Evolutionary conservation across 805 yeast genomes (phyloP), one percentile per base, ranked within the genome.

Genomic region (Spathaspora gorwiae): DNA sequence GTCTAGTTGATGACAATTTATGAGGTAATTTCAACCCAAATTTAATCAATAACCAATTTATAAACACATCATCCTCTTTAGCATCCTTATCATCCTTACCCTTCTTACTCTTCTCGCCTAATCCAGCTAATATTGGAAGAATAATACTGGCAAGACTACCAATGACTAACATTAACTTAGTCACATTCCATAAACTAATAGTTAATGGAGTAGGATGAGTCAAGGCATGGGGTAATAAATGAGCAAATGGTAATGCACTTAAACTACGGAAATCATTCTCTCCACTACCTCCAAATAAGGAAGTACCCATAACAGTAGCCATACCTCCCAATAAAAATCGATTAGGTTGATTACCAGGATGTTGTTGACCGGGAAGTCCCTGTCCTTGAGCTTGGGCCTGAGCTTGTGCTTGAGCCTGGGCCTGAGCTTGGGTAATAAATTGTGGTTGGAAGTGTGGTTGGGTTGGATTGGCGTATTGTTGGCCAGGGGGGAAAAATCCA

Each of bases 291-390:
- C 78, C 79, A 44, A 77, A 68, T 40, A 80, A 66, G 1, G 84
- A 76, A 2, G 84, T 74, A 26, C 87, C 87, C 65, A 81, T 72
- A 54, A 83, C 72, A 43, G 81, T 71, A 24, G 85, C 83, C 69
- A 82, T 68, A 15, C 87, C 84, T 12, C 87, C 88, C 49, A 83
- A 56, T 37, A 83, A 58, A 26, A 78, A 55, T 57, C 80, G 81
- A 49, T 73, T 76, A 12, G 55, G 44, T 7, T 9, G 73, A 13
- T 37, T 34, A 5, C 24, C 24, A 19, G n/a, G n/a, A n/a, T 19
- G 24, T 31, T 26, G 51, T 37, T 42, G 50, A 19, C 30, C 26
- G 2, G 39, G 42, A 10, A 14, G 31, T 27, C 27, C 35, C 10
- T 8, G 40, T 27, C 54, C 48, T 37, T 45, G 34, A 8, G 39